phyloP scores from a whole-genome alignment of 768 basidiomycete species.

The Filobasidium floriforme region DNA sequence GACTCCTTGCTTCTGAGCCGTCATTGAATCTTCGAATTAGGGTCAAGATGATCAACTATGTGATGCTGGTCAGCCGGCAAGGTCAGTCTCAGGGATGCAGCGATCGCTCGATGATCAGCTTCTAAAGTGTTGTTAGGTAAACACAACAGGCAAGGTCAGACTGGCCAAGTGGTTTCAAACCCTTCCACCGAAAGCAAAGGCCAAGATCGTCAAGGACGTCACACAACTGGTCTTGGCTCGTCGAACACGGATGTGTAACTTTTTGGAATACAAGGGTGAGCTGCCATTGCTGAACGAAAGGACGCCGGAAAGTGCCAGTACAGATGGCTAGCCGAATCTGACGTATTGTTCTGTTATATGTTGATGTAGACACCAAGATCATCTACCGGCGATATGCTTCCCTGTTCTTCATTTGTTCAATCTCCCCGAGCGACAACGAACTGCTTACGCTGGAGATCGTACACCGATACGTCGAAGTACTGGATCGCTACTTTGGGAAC shows the following conservation, averaged over 20 bases:
- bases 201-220: constrained; percentile 90
- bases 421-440: constrained; percentile 79
- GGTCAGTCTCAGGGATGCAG: constrained; percentile 41
- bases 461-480: constrained; percentile 86
- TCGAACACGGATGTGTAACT: constrained; percentile 86
- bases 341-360: background rate
- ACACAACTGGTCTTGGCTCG: constrained; percentile 85
- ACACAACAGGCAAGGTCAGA: constrained; percentile 69
- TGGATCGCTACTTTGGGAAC: constrained; percentile 78
- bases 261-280: constrained; percentile 91
- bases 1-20: no score
- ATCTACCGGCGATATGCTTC: constrained; percentile 94
- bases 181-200: constrained; percentile 67
- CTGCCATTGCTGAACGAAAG: background rate
- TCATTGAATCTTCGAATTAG: no score
- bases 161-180: constrained; percentile 95
- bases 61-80: constrained; percentile 88
- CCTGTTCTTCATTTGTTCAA: constrained; percentile 86
- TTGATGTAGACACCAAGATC: constrained; percentile 62
- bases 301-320: no score
- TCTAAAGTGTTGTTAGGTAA: background rate
- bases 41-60: constrained; percentile 61
- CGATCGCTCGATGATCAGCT: constrained; percentile 23
- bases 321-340: background rate
- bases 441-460: constrained; percentile 84